Evolutionary conservation across 306 rosid species (phyloP).

Genomic region (Citrullus colocynthis): DNA sequence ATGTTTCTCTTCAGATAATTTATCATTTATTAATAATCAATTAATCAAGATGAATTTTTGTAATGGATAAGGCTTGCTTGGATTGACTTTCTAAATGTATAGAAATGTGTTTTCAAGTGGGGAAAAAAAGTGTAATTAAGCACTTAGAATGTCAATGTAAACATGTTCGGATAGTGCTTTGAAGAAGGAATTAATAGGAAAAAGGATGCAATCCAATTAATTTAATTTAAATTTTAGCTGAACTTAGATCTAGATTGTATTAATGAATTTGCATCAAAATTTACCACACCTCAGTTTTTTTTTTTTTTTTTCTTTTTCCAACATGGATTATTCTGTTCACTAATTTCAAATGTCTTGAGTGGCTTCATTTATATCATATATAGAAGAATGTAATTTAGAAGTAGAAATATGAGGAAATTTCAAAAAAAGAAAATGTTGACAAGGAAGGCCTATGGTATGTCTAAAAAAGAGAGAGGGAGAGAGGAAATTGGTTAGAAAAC

Average conservation of each 20-base stretch:
- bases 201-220: not conserved
- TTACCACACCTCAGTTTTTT: not conserved
- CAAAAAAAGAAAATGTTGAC: not conserved
- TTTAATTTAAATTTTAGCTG: too few species aligned
- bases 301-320: not conserved
- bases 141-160: too few species aligned
- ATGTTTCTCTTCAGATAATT: not conserved
- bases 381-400: not conserved
- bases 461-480: not conserved
- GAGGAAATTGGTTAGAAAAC: constrained; percentile 23
- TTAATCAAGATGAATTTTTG: not conserved
- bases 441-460: not conserved
- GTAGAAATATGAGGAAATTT: not conserved
- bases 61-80: not conserved
- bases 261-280: not conserved
- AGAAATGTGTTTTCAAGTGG: too few species aligned
- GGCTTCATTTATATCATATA: constrained; percentile 1
- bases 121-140: too few species aligned
- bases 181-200: not conserved
- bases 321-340: not conserved
- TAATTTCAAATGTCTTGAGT: not conserved
- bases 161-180: not conserved
- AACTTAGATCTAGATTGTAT: too few species aligned
- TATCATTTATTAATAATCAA: not conserved
- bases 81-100: too few species aligned